A percentile compares a stretch with the other conserved stretches of the same genome.
These are phyloP conservation scores for Aspergillus ibericus DNA, from an alignment of 2,329 filamentous ascomycete species.

Conservation along the genomic window DNA sequence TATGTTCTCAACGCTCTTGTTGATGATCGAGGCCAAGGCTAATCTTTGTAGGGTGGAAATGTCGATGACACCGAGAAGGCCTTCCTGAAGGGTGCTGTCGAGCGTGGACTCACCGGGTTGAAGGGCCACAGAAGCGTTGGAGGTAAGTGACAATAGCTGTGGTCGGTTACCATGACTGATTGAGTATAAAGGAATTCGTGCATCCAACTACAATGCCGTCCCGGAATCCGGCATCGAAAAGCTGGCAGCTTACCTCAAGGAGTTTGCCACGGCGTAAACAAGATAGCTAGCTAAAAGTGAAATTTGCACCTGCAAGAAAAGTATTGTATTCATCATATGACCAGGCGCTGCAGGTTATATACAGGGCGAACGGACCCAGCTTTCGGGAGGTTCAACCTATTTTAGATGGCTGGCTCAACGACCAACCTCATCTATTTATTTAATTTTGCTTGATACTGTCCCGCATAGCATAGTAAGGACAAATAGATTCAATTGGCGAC, in stretches of 20 bases:
- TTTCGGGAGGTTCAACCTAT: not conserved
- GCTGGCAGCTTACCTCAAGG: constrained; percentile 46
- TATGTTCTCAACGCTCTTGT: constrained; percentile 4
- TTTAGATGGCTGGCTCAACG: not conserved
- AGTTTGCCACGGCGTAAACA: constrained; percentile 48
- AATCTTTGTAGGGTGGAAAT: constrained; percentile 51
- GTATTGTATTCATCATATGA: not conserved
- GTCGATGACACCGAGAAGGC: constrained; percentile 69
- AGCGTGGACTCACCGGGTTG: constrained; percentile 70
- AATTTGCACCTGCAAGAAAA: not conserved
- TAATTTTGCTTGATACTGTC: not conserved
- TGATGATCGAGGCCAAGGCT: not conserved
- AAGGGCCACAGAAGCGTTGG: constrained; percentile 88
- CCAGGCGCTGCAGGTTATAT: not conserved
- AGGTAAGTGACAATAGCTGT: constrained; percentile 46
- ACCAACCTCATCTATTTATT: not conserved
- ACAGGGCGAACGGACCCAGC: not conserved
- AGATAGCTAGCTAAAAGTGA: not conserved
- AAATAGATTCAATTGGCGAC: not conserved
- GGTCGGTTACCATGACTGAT: not conserved
- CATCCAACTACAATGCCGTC: constrained; percentile 88
- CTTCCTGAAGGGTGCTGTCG: constrained; percentile 73
- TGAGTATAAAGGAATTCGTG: constrained; percentile 61
- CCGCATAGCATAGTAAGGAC: not conserved
- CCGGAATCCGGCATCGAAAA: constrained; percentile 50